A percentile compares a stretch with the other conserved stretches of the same genome.
Evolutionary conservation across 257 asterid genomes (phyloP).

Genomic region (Leptodermis oblonga): DNA sequence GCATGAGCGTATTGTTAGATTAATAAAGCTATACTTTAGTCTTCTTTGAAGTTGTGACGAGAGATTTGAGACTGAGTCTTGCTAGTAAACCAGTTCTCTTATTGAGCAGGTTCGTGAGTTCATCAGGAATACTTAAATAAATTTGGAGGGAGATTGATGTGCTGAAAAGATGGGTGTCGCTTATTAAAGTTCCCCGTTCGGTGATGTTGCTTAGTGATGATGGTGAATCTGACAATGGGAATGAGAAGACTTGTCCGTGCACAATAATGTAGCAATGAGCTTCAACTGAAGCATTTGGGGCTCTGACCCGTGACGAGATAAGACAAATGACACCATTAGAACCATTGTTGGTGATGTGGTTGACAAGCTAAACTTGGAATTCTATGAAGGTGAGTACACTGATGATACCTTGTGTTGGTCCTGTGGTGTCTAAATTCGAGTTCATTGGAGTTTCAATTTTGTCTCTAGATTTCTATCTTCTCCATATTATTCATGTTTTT

Average conservation of each 20-base stretch:
- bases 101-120: too few relatives aligned
- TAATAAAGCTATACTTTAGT: too few relatives aligned
- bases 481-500: slow-evolving; percentile 25
- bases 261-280: slow-evolving; percentile 86
- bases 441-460: slow-evolving; percentile 30
- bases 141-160: too few relatives aligned
- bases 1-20: too few relatives aligned
- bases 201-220: too few relatives aligned
- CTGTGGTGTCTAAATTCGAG: slow-evolving; percentile 26
- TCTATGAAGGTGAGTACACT: slow-evolving; percentile 15
- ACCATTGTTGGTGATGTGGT: neutral
- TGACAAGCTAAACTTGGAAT: slow-evolving; percentile 14
- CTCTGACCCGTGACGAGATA: slow-evolving; percentile 14
- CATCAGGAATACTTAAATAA: too few relatives aligned
- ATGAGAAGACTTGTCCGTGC: slow-evolving; percentile 65
- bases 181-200: too few relatives aligned
- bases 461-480: slow-evolving; percentile 20
- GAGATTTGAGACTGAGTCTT: too few relatives aligned
- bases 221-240: slow-evolving; percentile 54
- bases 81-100: too few relatives aligned
- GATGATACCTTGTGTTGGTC: slow-evolving; percentile 19
- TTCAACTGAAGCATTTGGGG: slow-evolving; percentile 6
- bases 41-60: too few relatives aligned
- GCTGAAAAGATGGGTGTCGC: too few relatives aligned
- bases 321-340: slow-evolving; percentile 20